Evolutionary conservation across 768 basidiomycete genomes (phyloP).

Genomic region (Auricularia auricula-judae): DNA sequence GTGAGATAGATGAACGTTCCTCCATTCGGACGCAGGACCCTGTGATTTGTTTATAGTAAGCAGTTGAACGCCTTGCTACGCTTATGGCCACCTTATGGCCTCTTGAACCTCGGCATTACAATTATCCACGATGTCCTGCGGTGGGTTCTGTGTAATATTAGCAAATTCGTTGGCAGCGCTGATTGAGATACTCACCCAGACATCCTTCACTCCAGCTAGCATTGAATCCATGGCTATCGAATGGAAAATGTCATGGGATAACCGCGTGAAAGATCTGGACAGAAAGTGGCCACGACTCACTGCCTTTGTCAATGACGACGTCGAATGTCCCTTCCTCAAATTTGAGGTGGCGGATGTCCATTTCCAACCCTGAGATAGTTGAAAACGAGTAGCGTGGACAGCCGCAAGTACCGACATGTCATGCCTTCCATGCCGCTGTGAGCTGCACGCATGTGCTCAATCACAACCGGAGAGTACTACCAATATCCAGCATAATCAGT

Average conservation of each 20-base stretch:
- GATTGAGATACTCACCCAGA: conserved; percentile 46
- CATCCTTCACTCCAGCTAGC: conserved; percentile 73
- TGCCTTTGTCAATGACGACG: conserved; percentile 74
- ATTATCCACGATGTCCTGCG: conserved; percentile 54
- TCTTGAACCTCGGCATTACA: conserved; percentile 72
- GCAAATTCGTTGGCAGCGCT: not conserved
- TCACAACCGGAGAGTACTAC: conserved; percentile 66
- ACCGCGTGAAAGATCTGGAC: too few relatives aligned
- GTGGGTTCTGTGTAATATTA: conserved; percentile 46
- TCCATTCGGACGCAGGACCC: conserved; percentile 47
- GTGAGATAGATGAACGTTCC: conserved; percentile 72
- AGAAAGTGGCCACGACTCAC: conserved; percentile 8
- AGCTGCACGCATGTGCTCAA: conserved; percentile 58
- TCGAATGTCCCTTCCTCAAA: conserved; percentile 59
- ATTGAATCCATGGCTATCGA: conserved; percentile 80
- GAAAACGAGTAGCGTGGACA: not conserved
- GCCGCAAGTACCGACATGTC: conserved; percentile 9
- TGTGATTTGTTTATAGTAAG: conserved; percentile 15
- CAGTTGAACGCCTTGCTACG: not conserved
- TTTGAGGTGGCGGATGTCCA: conserved; percentile 63
- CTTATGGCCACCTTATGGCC: conserved; percentile 43
- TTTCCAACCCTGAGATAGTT: conserved; percentile 54
- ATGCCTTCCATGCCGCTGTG: conserved; percentile 67
- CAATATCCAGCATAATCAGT: not conserved
- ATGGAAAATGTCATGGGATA: too few relatives aligned